A percentile compares a stretch with the other conserved stretches of the same genome.
Evolutionary conservation across 768 basidiomycete species (phyloP).

Genomic region (Cyathus striatus): DNA sequence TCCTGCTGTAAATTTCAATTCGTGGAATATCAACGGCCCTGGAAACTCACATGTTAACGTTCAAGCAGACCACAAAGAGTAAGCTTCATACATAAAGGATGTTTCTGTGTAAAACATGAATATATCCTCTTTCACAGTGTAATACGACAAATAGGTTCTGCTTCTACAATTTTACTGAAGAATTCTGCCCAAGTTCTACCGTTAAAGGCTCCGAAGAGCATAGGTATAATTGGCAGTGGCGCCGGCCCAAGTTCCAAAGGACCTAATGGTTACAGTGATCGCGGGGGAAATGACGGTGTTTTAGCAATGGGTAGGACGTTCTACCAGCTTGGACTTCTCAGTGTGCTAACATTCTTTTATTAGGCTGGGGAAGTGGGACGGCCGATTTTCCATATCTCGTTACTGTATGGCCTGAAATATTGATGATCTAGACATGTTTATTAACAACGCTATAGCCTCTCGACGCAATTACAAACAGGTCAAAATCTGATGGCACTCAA

Average conservation of each 20-base stretch:
- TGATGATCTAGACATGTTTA: background rate
- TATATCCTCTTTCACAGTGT: conserved; percentile 36
- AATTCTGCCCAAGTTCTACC: conserved; percentile 43
- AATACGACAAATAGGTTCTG: conserved; percentile 55
- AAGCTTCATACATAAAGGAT: conserved; percentile 2
- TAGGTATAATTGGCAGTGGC: conserved; percentile 56
- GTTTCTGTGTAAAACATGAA: background rate
- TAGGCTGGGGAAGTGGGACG: conserved; percentile 49
- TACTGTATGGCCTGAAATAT: conserved; percentile 22
- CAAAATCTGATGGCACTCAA: conserved; percentile 30
- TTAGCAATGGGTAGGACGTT: conserved; percentile 54
- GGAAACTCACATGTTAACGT: conserved; percentile 50
- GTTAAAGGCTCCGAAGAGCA: conserved; percentile 36
- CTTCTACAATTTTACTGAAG: conserved; percentile 61
- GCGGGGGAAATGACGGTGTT: conserved; percentile 52
- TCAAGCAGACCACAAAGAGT: conserved; percentile 49
- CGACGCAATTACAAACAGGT: conserved; percentile 38
- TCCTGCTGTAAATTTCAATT: conserved; percentile 59
- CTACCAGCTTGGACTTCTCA: conserved; percentile 1
- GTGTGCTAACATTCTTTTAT: background rate
- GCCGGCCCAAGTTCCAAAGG: conserved; percentile 50
- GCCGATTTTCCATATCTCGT: conserved; percentile 48
- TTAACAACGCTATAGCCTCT: conserved; percentile 23
- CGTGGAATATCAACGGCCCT: conserved; percentile 32
- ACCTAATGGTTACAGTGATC: conserved; percentile 52